A percentile compares a stretch with the other conserved stretches of the same genome.
Evolutionary conservation across 306 rosid species (phyloP).

Genomic region (Lathyrus aphaca): DNA sequence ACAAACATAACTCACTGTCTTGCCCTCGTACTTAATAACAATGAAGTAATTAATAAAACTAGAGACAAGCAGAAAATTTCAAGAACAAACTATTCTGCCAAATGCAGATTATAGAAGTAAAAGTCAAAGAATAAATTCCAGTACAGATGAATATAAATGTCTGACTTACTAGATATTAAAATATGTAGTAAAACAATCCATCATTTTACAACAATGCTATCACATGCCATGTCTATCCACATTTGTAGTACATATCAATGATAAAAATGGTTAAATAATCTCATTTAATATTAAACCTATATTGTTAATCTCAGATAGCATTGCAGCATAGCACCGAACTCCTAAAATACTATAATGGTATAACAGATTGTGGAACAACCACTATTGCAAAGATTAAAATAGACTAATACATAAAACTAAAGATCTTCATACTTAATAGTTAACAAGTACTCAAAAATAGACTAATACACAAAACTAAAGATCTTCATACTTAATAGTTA

Average conservation of each 20-base stretch:
- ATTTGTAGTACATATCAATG: neutral
- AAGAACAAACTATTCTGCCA: constrained; percentile 8
- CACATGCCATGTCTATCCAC: constrained; percentile 14
- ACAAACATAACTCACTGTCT: neutral
- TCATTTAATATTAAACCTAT: neutral
- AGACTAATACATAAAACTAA: neutral
- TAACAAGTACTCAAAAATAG: neutral
- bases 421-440: neutral
- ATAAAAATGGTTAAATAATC: neutral
- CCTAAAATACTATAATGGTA: neutral
- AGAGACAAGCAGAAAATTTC: constrained; percentile 1
- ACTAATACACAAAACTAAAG: neutral
- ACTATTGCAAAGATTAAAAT: neutral
- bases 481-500: no score
- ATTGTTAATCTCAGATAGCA: neutral
- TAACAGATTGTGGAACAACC: neutral
- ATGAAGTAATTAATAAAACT: constrained; percentile 3
- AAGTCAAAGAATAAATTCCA: neutral
- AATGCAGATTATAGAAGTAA: constrained; percentile 2
- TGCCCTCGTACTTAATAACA: neutral
- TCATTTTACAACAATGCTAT: neutral
- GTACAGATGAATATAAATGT: neutral
- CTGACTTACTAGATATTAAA: neutral
- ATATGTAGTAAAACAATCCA: constrained; percentile 7
- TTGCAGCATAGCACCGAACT: neutral